Percentiles rank a stretch among this genome's conserved stretches.
phyloP scores from a whole-genome alignment of 2,329 filamentous ascomycete species.

The Fusarium tupiense region DNA sequence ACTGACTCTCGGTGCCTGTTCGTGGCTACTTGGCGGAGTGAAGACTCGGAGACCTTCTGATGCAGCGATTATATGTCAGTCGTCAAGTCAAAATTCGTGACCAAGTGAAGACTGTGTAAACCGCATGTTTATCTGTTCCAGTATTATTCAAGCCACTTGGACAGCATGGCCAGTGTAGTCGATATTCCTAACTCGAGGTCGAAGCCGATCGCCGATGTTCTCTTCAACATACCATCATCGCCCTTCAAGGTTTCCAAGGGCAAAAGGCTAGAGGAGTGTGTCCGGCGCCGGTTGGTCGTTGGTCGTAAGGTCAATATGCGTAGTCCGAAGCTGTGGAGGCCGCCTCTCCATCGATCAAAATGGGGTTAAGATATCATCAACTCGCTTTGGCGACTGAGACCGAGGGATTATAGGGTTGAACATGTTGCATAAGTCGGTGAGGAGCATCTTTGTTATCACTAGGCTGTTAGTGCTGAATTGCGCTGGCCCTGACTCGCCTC shows the following conservation, averaged over 20 bases:
- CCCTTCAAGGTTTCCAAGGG: rapidly evolving
- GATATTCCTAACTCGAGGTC: too few relatives aligned
- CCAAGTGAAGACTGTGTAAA: rapidly evolving
- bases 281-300: too few relatives aligned
- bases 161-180: not conserved
- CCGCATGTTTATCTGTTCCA: not conserved
- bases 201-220: rapidly evolving
- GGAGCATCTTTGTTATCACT: not conserved
- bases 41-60: rapidly evolving
- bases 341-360: not conserved
- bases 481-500: not conserved
- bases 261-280: not conserved
- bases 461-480: not conserved
- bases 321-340: not conserved
- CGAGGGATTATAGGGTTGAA: not conserved
- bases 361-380: not conserved
- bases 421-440: not conserved
- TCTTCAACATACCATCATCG: rapidly evolving
- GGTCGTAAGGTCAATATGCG: too few relatives aligned
- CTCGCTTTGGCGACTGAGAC: rapidly evolving
- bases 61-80: not conserved
- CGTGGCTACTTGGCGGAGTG: rapidly evolving
- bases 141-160: rapidly evolving
- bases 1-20: not conserved
- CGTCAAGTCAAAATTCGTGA: not conserved